Percentiles rank a stretch among this genome's conserved stretches.
Conservation (phyloP, 2,329 filamentous ascomycete genomes). For the Tolypocladium ovalisporum region DNA sequence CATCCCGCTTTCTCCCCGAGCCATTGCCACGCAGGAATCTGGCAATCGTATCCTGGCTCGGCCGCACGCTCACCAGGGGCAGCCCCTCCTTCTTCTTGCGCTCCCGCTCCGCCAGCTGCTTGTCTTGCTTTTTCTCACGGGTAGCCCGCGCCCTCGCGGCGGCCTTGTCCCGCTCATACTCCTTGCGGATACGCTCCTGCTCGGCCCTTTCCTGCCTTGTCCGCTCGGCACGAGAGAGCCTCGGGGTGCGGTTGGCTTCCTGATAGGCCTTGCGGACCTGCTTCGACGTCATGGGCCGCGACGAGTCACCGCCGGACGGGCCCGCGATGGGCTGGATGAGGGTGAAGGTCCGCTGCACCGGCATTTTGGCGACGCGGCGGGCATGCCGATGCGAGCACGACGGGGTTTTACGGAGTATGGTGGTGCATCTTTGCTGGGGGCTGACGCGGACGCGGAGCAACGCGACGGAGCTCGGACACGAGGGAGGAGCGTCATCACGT, state of each 20-base stretch:
- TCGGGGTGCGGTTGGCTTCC: conserved; percentile 19
- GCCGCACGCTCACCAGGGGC: conserved; percentile 41
- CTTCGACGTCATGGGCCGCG: conserved; percentile 28
- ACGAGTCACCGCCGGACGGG: background rate
- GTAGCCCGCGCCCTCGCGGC: conserved; percentile 35
- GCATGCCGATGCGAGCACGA: background rate
- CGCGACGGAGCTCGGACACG: conserved; percentile 3
- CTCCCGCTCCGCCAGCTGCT: conserved; percentile 36
- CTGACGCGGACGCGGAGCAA: background rate
- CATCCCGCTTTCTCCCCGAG: conserved; percentile 17
- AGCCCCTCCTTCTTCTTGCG: conserved; percentile 39
- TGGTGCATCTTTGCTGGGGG: background rate
- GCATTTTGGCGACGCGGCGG: conserved; percentile 16
- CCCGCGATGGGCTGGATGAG: conserved; percentile 24
- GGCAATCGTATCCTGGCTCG: conserved; percentile 48
- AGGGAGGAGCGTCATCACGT: conserved; percentile 8
- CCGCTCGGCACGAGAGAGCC: conserved; percentile 29
- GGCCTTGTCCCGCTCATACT: conserved; percentile 37
- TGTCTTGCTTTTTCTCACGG: conserved; percentile 45
- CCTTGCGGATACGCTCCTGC: conserved; percentile 42
- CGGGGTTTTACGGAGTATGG: background rate
- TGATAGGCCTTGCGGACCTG: conserved; percentile 28
- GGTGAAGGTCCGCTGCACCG: conserved; percentile 32
- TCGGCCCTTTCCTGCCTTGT: conserved; percentile 32
- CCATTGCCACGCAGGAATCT: conserved; percentile 34